Conservation (phyloP, 2,329 filamentous ascomycete species). For the Trichophyton benhamiae region DNA sequence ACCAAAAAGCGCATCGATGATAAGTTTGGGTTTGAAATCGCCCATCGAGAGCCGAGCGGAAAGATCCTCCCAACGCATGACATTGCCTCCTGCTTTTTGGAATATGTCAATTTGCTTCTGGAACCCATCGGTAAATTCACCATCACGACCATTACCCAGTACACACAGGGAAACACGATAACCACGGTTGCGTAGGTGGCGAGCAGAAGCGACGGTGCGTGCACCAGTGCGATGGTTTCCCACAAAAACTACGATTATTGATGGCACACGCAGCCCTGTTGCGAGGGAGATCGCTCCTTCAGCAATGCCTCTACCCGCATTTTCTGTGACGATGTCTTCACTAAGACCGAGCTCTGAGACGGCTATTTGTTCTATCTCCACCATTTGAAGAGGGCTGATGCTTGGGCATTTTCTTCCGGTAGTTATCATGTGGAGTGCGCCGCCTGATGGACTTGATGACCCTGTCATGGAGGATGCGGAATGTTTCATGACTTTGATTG, state of each 20-base stretch:
- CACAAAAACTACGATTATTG: slow-evolving; percentile 64
- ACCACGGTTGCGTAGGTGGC: slow-evolving; percentile 75
- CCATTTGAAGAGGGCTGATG: slow-evolving; percentile 64
- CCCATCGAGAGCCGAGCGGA: slow-evolving; percentile 38
- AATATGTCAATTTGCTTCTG: slow-evolving; percentile 73
- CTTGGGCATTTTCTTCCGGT: slow-evolving; percentile 45
- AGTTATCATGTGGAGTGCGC: slow-evolving; percentile 41
- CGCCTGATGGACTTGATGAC: slow-evolving; percentile 23
- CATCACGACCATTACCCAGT: slow-evolving; percentile 70
- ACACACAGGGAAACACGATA: slow-evolving; percentile 71
- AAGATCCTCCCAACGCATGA: slow-evolving; percentile 50
- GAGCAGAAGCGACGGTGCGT: slow-evolving; percentile 69
- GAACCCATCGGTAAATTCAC: slow-evolving; percentile 67
- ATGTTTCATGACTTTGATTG: slow-evolving; percentile 25
- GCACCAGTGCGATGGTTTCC: slow-evolving; percentile 90
- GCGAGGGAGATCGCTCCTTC: slow-evolving; percentile 61
- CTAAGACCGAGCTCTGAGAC: slow-evolving; percentile 75
- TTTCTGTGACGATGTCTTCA: slow-evolving; percentile 85
- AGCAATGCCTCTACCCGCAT: slow-evolving; percentile 76
- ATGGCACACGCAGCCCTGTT: slow-evolving; percentile 43
- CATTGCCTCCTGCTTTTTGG: slow-evolving; percentile 65
- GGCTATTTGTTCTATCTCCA: slow-evolving; percentile 84
- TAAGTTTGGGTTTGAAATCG: slow-evolving; percentile 60
- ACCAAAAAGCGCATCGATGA: slow-evolving; percentile 80
- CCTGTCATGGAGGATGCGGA: slow-evolving; percentile 34